These are phyloP conservation scores for Chlamydomonas schloesseri DNA, from an alignment of 139 green algal species.

Conservation along the genomic window DNA sequence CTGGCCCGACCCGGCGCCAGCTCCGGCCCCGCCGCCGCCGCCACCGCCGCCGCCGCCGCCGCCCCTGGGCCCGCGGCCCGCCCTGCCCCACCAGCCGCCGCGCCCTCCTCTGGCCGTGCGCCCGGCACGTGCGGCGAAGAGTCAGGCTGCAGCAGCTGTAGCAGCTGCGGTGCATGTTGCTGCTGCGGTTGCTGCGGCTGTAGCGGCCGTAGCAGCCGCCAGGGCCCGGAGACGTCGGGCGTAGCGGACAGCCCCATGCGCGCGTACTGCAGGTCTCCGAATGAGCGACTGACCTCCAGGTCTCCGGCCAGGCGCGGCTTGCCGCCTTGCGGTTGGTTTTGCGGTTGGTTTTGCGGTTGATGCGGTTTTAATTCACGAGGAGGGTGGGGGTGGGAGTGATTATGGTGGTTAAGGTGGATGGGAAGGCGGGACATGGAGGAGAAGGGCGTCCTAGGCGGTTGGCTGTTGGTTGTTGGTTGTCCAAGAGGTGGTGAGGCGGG, in stretches of 20 bases:
- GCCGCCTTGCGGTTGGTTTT: too few species aligned
- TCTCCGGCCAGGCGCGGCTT: slow-evolving; percentile 60
- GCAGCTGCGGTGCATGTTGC: too few species aligned
- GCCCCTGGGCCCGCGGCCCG: neutral
- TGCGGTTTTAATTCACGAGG: too few species aligned
- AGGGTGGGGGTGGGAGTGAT: neutral
- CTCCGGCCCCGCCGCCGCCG: neutral
- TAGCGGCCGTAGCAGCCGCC: neutral
- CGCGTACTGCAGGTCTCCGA: slow-evolving; percentile 65
- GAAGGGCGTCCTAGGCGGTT: too few species aligned
- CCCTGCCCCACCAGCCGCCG: neutral
- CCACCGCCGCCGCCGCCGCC: neutral
- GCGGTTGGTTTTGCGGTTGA: too few species aligned
- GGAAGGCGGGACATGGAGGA: too few species aligned
- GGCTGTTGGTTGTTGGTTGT: too few species aligned
- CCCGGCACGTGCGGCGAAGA: too few species aligned
- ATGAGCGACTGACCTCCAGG: slow-evolving; percentile 64
- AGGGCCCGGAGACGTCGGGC: slow-evolving; percentile 37
- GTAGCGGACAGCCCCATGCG: slow-evolving; percentile 40
- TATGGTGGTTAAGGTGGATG: neutral
- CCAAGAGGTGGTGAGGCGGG: too few species aligned
- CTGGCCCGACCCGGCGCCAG: neutral
- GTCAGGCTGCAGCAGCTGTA: too few species aligned
- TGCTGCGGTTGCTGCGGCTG: too few species aligned
- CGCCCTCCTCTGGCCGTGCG: too few species aligned